Conservation (phyloP, 768 basidiomycete genomes). For the Heimioporus sp. region DNA sequence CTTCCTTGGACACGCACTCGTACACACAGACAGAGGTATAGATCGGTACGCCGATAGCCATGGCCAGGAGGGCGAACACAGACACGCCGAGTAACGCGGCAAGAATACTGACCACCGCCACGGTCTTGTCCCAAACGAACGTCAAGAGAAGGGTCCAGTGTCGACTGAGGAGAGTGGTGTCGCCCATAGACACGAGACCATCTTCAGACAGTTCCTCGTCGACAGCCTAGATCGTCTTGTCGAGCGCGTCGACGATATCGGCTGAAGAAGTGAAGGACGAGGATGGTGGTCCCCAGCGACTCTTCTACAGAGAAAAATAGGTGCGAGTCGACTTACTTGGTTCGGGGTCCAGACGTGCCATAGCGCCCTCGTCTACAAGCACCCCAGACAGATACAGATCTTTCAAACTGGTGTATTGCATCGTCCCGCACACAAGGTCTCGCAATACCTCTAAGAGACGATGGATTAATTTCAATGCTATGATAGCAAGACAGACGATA, state of each 20-base stretch:
- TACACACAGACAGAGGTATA: slow-evolving; percentile 1
- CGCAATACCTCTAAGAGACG: slow-evolving; percentile 10
- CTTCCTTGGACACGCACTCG: slow-evolving; percentile 6
- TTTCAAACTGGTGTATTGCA: slow-evolving; percentile 16
- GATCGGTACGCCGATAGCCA: slow-evolving; percentile 5
- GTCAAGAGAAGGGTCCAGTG: slow-evolving; percentile 18
- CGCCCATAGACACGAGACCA: slow-evolving; percentile 15
- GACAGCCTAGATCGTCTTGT: slow-evolving; percentile 18
- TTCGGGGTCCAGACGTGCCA: slow-evolving; percentile 19
- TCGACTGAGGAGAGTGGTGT: slow-evolving; percentile 14
- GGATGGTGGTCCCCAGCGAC: not conserved
- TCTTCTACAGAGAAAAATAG: not conserved
- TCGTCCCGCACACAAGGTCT: not conserved
- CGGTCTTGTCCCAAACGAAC: slow-evolving; percentile 1
- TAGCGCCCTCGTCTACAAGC: slow-evolving; percentile 7
- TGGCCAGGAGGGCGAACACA: slow-evolving; percentile 10
- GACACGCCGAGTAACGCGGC: slow-evolving; percentile 21
- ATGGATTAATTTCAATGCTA: not conserved
- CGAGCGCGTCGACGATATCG: slow-evolving; percentile 14
- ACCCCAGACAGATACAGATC: slow-evolving; percentile 13
- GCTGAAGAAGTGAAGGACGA: slow-evolving; percentile 1
- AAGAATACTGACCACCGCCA: slow-evolving; percentile 5
- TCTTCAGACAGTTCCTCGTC: slow-evolving; percentile 18
- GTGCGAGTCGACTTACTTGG: slow-evolving; percentile 1
- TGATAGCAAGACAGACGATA: not conserved